Percentiles rank a stretch among this genome's conserved stretches.
These are phyloP conservation scores for Blastomyces silverae DNA, from an alignment of 2,329 filamentous ascomycete species.

Conservation along the genomic window DNA sequence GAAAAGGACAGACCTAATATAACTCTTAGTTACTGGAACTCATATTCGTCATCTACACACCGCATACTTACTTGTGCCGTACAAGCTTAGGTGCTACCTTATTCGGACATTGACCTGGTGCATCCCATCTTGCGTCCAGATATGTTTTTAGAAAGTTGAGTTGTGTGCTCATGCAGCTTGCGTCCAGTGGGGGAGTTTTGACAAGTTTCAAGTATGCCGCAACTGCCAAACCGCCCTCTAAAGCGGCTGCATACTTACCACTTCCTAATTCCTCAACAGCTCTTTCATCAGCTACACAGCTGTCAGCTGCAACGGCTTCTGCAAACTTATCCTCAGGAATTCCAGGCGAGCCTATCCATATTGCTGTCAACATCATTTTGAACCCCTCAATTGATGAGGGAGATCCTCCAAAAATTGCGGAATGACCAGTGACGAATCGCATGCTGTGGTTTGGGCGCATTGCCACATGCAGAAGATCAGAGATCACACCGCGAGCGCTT, in stretches of 20 bases:
- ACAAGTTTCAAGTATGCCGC: slow-evolving; percentile 9
- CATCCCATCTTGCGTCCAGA: slow-evolving; percentile 3
- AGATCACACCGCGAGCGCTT: not conserved
- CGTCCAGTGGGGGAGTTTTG: not conserved
- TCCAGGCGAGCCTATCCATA: not conserved
- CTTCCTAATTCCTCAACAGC: not conserved
- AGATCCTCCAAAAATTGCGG: not conserved
- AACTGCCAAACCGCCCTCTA: not conserved
- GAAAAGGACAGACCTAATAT: not conserved
- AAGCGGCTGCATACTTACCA: not conserved
- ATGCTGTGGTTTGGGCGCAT: not conserved
- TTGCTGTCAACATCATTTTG: not conserved
- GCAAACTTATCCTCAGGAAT: not conserved
- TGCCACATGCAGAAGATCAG: not conserved
- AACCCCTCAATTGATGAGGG: not conserved
- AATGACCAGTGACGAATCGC: not conserved
- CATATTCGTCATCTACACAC: not conserved
- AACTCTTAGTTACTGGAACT: not conserved
- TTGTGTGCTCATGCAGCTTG: not conserved
- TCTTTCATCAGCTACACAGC: not conserved
- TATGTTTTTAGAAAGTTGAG: not conserved
- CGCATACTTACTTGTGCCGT: not conserved
- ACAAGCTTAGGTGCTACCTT: not conserved
- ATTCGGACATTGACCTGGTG: not conserved
- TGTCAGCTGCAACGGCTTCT: not conserved